Conservation (phyloP, 192 early-diverging fungal genomes). For the Phlyctochytrium arcticum region DNA sequence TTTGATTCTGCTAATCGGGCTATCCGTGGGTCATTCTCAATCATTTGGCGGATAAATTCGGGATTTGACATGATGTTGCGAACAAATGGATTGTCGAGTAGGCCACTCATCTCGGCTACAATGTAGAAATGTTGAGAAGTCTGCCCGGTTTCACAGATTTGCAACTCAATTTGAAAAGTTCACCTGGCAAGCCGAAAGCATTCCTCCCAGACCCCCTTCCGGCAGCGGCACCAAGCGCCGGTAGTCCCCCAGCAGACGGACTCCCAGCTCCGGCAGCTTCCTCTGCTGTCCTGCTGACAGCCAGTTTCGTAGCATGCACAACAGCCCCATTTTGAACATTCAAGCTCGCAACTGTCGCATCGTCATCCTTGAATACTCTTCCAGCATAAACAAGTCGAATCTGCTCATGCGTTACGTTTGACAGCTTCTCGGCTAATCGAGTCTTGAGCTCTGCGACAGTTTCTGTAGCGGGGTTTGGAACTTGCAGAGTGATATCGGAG, state of each 20-base stretch:
- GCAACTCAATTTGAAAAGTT: too few species aligned
- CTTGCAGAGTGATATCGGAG: neutral
- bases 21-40: conserved; percentile 23
- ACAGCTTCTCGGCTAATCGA: neutral
- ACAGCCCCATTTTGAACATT: conserved; percentile 70
- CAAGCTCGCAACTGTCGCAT: conserved; percentile 58
- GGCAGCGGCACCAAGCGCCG: neutral
- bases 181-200: conserved; percentile 18
- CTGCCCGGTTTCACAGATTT: too few species aligned
- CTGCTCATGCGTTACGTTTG: conserved; percentile 49
- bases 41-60: conserved; percentile 20
- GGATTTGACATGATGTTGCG: conserved; percentile 21
- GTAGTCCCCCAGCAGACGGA: neutral
- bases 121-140: too few species aligned
- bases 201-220: conserved; percentile 3
- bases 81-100: conserved; percentile 21
- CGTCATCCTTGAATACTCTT: conserved; percentile 77
- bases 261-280: neutral
- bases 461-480: neutral
- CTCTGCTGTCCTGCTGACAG: conserved; percentile 4
- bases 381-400: conserved; percentile 84
- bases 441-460: conserved; percentile 5
- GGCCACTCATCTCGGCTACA: conserved; percentile 16
- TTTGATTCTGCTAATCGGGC: conserved; percentile 22
- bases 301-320: conserved; percentile 71